Evolutionary conservation across 2,329 filamentous ascomycete species (phyloP), one percentile per base, ranked within the genome.

Genomic region (Fusarium mundagurra): DNA sequence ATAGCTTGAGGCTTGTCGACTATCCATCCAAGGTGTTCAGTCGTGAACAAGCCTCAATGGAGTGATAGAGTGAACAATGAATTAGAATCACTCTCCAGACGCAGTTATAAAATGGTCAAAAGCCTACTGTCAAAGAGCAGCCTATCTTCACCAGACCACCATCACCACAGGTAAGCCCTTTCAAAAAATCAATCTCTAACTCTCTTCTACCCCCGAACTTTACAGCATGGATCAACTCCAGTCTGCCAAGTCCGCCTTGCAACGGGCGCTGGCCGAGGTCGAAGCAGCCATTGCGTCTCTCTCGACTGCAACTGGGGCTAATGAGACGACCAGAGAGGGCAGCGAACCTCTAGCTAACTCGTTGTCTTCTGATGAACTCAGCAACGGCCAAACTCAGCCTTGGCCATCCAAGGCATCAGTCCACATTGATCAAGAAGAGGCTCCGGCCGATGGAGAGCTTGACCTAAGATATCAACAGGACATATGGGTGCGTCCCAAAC

Each of bases 381-480:
- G 13, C 16, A 27, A 31, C 9, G 7, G 4, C 3, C 27, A 48
- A 17, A 1, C 4, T 3, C 20, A 17, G 14, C 27, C 14, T 12
- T 9, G 27, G 16, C 27, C 22, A 17, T 50, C 29, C 6, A 50
- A 50, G 29, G 20, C 29, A 33, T 50, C 47, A 17, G 10, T n/a
- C 1, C 14, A 18, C 5, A 8, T 31, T n/a, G 5, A 8, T 31
- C 20, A 14, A 10, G 27, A 31, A 48, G 10, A 31, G 5, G 9
- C 14, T 12, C 20, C 14, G 8, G 24, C 9, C 16, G 7, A 31
- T 0, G 5, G 3, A 17, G 22, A 14, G 7, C 29, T 17, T 4
- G 47, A 31, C 14, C 5, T 29, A 31, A 17, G 47, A 50, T 50
- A 4, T 31, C 14, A 33, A 18, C 29, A n/a, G 47, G 29, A 33